A percentile compares a stretch with the other conserved stretches of the same genome.
phyloP scores from a whole-genome alignment of 2,329 filamentous ascomycete species.

The Paecilomyces sp. region DNA sequence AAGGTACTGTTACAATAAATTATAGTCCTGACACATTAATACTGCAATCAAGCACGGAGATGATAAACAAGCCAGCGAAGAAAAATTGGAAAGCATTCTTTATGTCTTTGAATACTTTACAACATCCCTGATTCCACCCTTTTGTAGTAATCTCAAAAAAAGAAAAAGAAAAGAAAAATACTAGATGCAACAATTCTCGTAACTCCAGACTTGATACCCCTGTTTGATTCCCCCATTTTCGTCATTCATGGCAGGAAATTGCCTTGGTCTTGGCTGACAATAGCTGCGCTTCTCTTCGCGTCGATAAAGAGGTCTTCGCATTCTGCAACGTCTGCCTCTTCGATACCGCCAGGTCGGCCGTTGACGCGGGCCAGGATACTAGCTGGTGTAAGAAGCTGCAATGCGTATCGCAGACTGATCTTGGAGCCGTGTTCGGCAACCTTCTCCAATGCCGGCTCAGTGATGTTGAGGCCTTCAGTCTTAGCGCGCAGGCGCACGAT shows the following conservation, averaged over 20 bases:
- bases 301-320: conserved; percentile 81
- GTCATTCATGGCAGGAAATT: conserved; percentile 56
- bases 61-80: neutral
- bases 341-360: conserved; percentile 64
- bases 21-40: neutral
- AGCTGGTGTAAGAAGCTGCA: conserved; percentile 83
- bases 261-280: conserved; percentile 59
- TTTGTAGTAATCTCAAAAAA: conserved; percentile 1
- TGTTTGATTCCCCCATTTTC: neutral
- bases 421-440: conserved; percentile 79
- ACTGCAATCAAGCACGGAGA: neutral
- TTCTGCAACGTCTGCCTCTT: conserved; percentile 69
- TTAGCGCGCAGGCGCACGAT: conserved; percentile 81
- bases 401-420: conserved; percentile 84
- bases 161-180: neutral
- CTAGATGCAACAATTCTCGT: conserved; percentile 1
- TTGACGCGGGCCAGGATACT: conserved; percentile 86
- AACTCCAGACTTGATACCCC: neutral
- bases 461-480: conserved; percentile 72
- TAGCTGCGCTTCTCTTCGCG: conserved; percentile 66
- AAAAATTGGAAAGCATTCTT: conserved; percentile 7
- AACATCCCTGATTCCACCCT: neutral
- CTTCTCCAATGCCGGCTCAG: conserved; percentile 77
- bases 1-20: neutral
- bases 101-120: conserved; percentile 2